Evolutionary conservation across 2,329 filamentous ascomycete genomes (phyloP).

Genomic region (Fusarium sp.): DNA sequence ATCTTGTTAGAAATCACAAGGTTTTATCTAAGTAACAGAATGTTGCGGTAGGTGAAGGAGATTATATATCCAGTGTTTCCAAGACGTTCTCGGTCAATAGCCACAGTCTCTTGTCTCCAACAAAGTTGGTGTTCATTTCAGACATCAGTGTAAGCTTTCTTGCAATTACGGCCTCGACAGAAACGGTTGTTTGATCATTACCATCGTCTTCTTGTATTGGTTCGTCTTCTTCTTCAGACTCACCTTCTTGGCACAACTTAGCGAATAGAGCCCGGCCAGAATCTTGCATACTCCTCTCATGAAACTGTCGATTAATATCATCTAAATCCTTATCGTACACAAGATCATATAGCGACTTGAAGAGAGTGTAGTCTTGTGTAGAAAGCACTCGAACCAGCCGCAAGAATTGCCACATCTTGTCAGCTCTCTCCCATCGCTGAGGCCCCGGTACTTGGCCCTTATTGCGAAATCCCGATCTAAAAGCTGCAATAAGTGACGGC

Average conservation of each 20-base stretch:
- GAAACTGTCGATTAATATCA: not conserved
- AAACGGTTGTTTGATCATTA: not conserved
- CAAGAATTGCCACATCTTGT: not conserved
- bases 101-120: not conserved
- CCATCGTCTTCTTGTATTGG: rapidly evolving
- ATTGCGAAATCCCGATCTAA: not conserved
- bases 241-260: not conserved
- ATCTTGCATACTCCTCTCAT: not conserved
- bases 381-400: not conserved
- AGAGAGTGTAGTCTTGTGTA: not conserved
- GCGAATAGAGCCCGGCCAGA: not conserved
- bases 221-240: not conserved
- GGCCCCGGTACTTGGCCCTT: rapidly evolving
- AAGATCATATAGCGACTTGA: not conserved
- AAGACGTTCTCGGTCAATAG: not conserved
- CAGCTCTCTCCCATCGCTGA: not conserved
- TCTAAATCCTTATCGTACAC: not conserved
- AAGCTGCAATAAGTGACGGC: not conserved
- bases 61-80: not conserved
- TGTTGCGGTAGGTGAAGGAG: not conserved
- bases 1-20: too few relatives aligned
- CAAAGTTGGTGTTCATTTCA: not conserved
- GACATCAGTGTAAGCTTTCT: not conserved
- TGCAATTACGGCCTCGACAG: not conserved
- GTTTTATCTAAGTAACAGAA: too few relatives aligned